A percentile compares a stretch with the other conserved stretches of the same genome.
These are phyloP conservation scores for Trypanosoma melophagium DNA, from an alignment of 208 protist species.

Conservation along the genomic window DNA sequence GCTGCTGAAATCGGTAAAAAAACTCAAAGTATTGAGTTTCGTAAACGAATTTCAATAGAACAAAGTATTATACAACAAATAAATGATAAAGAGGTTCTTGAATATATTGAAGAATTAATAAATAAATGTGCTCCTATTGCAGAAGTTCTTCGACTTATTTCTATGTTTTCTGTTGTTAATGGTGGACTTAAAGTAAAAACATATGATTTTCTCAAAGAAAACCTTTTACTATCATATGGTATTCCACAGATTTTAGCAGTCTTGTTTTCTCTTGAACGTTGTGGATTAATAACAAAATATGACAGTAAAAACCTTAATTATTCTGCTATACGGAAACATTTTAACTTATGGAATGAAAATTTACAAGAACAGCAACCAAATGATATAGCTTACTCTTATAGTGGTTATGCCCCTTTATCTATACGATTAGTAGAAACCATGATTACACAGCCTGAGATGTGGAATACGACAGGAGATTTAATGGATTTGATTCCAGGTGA, in stretches of 20 bases:
- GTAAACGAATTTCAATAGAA: constrained; percentile 66
- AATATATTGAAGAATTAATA: constrained; percentile 87
- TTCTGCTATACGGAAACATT: constrained; percentile 45
- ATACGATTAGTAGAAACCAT: constrained; percentile 57
- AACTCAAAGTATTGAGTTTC: constrained; percentile 64
- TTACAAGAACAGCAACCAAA: constrained; percentile 61
- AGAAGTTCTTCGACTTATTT: constrained; percentile 72
- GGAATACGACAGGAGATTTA: constrained; percentile 36
- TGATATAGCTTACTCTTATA: constrained; percentile 77
- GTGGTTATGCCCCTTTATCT: constrained; percentile 70
- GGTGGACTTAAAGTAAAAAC: constrained; percentile 73
- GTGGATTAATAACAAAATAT: constrained; percentile 49
- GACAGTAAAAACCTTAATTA: constrained; percentile 51
- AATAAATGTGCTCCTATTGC: constrained; percentile 54
- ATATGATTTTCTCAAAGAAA: constrained; percentile 66
- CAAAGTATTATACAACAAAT: constrained; percentile 75
- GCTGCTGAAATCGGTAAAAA: constrained; percentile 77
- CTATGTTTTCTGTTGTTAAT: constrained; percentile 81
- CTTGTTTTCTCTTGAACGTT: constrained; percentile 59
- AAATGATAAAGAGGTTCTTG: constrained; percentile 66
- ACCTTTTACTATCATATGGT: constrained; percentile 83
- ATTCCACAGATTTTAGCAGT: constrained; percentile 71
- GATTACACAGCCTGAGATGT: constrained; percentile 40
- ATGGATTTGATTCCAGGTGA: constrained; percentile 49
- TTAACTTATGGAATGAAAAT: constrained; percentile 57